Evolutionary conservation across 1,284 basidiomycete genomes (phyloP).

Genomic region (Phellopilus nigrolimitatus): DNA sequence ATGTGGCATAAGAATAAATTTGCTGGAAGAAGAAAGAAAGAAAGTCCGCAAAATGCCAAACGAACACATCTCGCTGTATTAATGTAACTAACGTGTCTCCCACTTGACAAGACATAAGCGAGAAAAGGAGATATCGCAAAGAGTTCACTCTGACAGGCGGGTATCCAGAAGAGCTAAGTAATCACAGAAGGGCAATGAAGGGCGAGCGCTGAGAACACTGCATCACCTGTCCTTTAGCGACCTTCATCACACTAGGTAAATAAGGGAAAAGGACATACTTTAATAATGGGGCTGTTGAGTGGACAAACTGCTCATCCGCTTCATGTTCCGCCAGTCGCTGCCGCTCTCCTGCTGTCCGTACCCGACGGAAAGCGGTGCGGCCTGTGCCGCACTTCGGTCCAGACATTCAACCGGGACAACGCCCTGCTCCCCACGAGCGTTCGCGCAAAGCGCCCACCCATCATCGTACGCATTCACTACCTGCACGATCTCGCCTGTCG

Average conservation of each 20-base stretch:
- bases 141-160: no score
- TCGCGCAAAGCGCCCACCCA: conserved; percentile 62
- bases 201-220: no score
- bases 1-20: conserved; percentile 17
- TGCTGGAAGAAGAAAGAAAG: conserved; percentile 3
- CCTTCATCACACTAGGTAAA: not conserved
- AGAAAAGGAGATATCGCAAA: not conserved
- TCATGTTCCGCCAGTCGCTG: conserved; percentile 20
- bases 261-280: not conserved
- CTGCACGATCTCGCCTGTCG: conserved; percentile 50
- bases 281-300: conserved; percentile 18
- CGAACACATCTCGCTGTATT: not conserved
- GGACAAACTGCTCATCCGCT: conserved; percentile 20
- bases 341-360: conserved; percentile 16
- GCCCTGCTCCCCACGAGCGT: conserved; percentile 48
- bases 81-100: no score
- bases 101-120: not conserved
- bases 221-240: no score
- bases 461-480: conserved; percentile 62
- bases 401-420: conserved; percentile 68
- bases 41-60: conserved; percentile 2
- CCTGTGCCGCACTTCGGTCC: conserved; percentile 29
- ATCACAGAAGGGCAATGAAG: no score
- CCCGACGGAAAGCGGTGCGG: conserved; percentile 12
- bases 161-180: no score